These are phyloP conservation scores for Saccharomyces hybrid DNA, from an alignment of 1,139 yeast genomes.

Conservation along the genomic window DNA sequence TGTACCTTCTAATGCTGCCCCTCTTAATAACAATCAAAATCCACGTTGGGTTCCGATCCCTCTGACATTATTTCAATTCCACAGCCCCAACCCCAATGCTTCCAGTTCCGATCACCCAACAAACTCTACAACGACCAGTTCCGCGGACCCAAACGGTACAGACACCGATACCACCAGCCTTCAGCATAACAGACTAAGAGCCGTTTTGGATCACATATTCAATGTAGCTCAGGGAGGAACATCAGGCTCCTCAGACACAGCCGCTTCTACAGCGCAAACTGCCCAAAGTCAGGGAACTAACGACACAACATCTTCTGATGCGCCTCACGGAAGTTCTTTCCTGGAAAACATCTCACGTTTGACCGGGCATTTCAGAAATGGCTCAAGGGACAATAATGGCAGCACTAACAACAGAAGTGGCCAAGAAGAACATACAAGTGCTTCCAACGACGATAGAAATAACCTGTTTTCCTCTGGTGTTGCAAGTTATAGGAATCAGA, in stretches of 20 bases:
- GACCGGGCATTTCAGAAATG: background rate
- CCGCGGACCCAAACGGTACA: background rate
- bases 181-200: conserved; percentile 14
- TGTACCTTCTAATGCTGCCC: background rate
- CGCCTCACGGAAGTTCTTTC: background rate
- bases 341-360: background rate
- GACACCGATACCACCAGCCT: conserved; percentile 3
- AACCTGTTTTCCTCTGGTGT: conserved; percentile 15
- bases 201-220: conserved; percentile 15
- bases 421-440: background rate
- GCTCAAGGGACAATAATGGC: background rate
- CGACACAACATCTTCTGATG: background rate
- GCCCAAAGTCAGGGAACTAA: background rate
- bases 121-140: background rate
- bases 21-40: conserved; percentile 9
- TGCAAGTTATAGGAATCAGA: conserved; percentile 14
- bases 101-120: background rate
- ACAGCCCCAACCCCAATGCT: background rate
- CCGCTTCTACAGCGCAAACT: background rate
- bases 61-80: conserved; percentile 8
- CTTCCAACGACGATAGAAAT: background rate
- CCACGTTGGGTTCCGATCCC: conserved; percentile 17
- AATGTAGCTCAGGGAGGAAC: conserved; percentile 5
- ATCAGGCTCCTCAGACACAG: background rate
- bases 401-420: background rate